Evolutionary conservation across 1,284 basidiomycete species (phyloP).

Genomic region (Macrocybe sp.): DNA sequence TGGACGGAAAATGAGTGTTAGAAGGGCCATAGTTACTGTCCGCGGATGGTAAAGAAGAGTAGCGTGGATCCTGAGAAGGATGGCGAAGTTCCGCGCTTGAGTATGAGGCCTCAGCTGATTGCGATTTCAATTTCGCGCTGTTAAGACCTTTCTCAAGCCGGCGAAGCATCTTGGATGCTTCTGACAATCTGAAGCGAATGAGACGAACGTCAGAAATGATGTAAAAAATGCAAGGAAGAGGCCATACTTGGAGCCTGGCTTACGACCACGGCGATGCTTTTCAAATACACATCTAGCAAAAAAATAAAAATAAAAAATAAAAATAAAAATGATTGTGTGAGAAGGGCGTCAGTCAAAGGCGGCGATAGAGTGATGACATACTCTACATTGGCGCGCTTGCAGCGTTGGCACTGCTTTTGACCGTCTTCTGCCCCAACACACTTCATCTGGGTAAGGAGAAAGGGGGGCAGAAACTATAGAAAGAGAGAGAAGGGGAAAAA

Average conservation of each 20-base stretch:
- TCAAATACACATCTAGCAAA: constrained; percentile 68
- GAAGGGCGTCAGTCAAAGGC: constrained; percentile 13
- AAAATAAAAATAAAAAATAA: constrained; percentile 6
- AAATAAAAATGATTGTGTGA: too few relatives aligned
- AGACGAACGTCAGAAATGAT: constrained; percentile 11
- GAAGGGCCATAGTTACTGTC: constrained; percentile 24
- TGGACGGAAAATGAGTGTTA: constrained; percentile 35
- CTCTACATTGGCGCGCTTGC: constrained; percentile 73
- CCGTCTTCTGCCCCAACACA: constrained; percentile 83
- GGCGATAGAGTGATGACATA: constrained; percentile 25
- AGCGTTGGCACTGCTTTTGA: constrained; percentile 69
- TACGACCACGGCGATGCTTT: constrained; percentile 79
- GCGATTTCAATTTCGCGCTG: constrained; percentile 67
- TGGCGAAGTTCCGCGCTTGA: constrained; percentile 13
- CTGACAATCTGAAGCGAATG: constrained; percentile 54
- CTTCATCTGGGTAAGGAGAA: constrained; percentile 59
- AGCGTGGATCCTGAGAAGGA: constrained; percentile 18
- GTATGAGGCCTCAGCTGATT: constrained; percentile 25
- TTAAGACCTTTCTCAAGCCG: constrained; percentile 78
- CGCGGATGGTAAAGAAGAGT: constrained; percentile 14
- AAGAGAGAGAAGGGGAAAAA: constrained; percentile 12
- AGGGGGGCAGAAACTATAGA: constrained; percentile 12
- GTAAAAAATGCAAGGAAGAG: constrained; percentile 5
- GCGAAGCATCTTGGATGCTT: constrained; percentile 82
- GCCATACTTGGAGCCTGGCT: constrained; percentile 81